These are phyloP conservation scores for Cercospora canescens DNA, from an alignment of 2,329 filamentous ascomycete species.

Conservation along the genomic window DNA sequence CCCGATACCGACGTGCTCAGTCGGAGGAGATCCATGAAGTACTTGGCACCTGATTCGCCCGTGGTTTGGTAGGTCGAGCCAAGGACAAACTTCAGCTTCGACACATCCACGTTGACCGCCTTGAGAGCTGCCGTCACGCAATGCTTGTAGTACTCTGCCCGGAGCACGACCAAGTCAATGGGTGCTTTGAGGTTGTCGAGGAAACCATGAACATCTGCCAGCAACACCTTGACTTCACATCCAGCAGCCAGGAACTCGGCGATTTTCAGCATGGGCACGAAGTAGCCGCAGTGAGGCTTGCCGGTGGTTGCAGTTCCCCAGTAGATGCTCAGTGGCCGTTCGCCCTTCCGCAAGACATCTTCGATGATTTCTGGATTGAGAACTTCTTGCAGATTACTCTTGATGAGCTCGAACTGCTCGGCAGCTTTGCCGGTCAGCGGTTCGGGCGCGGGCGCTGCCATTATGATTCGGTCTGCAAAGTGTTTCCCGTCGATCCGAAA, in stretches of 20 bases:
- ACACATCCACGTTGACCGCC: constrained; percentile 75
- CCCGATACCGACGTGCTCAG: constrained; percentile 69
- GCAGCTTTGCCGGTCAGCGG: constrained; percentile 33
- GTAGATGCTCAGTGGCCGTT: constrained; percentile 76
- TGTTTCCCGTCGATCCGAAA: not conserved
- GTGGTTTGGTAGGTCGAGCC: constrained; percentile 58
- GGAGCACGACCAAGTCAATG: constrained; percentile 79
- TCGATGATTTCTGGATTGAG: constrained; percentile 84
- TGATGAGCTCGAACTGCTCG: constrained; percentile 74
- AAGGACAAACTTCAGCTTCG: constrained; percentile 78
- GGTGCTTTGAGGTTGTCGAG: constrained; percentile 63
- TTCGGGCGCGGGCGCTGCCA: constrained; percentile 1
- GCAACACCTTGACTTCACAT: constrained; percentile 60
- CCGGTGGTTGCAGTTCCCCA: constrained; percentile 87
- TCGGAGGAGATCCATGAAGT: constrained; percentile 87
- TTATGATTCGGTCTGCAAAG: not conserved
- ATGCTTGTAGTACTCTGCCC: constrained; percentile 80
- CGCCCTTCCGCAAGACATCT: constrained; percentile 66
- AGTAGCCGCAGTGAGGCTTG: constrained; percentile 86
- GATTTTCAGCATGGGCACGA: constrained; percentile 85
- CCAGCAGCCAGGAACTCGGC: constrained; percentile 83
- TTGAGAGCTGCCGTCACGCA: constrained; percentile 73
- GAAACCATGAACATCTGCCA: constrained; percentile 63
- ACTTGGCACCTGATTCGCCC: constrained; percentile 69
- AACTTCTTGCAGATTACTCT: constrained; percentile 72